Conservation (phyloP, 345 rosid species). For the Syzygium aqueum region DNA sequence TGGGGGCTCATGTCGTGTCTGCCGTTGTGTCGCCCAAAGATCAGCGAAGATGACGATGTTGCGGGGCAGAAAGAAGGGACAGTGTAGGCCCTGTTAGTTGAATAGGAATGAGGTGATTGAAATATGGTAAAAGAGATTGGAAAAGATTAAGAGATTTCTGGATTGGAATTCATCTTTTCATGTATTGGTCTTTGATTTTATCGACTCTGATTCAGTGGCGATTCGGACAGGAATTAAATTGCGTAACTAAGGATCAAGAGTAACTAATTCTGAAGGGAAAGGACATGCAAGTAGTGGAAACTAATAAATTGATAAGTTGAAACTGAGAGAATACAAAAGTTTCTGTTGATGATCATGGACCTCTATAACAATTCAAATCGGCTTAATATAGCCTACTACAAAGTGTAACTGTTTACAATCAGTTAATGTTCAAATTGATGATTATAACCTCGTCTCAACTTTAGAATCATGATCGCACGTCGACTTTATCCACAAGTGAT, state of each 20-base stretch:
- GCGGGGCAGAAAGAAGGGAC: not conserved
- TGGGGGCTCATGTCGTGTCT: not conserved
- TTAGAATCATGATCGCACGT: not conserved
- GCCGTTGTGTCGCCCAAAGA: not conserved
- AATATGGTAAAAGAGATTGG: not conserved
- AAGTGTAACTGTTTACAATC: not conserved
- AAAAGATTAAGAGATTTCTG: not conserved
- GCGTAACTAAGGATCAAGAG: not conserved
- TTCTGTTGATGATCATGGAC: not conserved
- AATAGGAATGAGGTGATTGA: not conserved
- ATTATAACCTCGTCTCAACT: not conserved
- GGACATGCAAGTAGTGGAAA: not conserved
- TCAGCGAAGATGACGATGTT: not conserved
- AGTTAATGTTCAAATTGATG: not conserved
- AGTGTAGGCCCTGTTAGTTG: not conserved
- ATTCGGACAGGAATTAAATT: not conserved
- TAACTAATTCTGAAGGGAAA: not conserved
- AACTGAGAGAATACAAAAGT: not conserved
- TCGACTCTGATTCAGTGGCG: not conserved
- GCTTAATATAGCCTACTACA: not conserved
- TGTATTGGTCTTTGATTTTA: not conserved
- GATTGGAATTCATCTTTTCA: not conserved
- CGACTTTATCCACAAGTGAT: not conserved
- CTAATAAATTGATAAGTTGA: not conserved
- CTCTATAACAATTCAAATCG: not conserved